Evolutionary conservation across 1,139 yeast species (phyloP).

Genomic region (Wickerhamomyces sp.): DNA sequence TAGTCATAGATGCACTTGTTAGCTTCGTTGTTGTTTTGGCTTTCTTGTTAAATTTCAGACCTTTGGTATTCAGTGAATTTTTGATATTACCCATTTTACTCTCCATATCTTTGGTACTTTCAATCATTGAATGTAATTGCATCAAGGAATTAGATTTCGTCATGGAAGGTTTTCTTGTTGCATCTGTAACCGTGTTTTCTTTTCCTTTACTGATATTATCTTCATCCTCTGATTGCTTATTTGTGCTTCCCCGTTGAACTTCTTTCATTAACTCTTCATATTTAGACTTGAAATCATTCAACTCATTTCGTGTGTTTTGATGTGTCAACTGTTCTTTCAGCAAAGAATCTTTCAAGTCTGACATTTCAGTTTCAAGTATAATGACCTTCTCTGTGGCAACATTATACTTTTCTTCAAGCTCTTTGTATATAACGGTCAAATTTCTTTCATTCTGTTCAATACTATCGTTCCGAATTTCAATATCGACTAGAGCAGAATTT

Average conservation of each 20-base stretch:
- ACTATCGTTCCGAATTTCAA: constrained; percentile 26
- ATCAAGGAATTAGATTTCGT: constrained; percentile 24
- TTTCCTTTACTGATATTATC: too few relatives aligned
- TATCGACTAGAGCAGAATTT: constrained; percentile 22
- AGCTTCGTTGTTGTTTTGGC: constrained; percentile 7
- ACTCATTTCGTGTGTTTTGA: constrained; percentile 23
- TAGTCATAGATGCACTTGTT: constrained; percentile 7
- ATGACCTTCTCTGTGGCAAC: constrained; percentile 20
- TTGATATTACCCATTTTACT: constrained; percentile 23
- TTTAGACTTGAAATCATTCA: constrained; percentile 15
- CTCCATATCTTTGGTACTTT: constrained; percentile 25
- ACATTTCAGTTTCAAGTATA: constrained; percentile 22
- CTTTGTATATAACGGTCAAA: constrained; percentile 18
- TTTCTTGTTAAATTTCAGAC: constrained; percentile 3
- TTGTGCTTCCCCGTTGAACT: neutral
- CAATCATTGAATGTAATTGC: constrained; percentile 25
- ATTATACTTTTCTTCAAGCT: constrained; percentile 19
- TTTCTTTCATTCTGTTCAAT: constrained; percentile 27
- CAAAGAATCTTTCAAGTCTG: constrained; percentile 16
- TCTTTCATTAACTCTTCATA: constrained; percentile 6
- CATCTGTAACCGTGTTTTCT: too few relatives aligned
- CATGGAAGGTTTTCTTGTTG: constrained; percentile 6
- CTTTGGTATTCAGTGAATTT: constrained; percentile 13
- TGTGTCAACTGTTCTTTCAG: constrained; percentile 21
- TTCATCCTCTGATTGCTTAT: too few relatives aligned